Percentiles rank a stretch among this genome's conserved stretches.
These are phyloP conservation scores for Lipomyces chichibuensis DNA, from an alignment of 805 yeast genomes.

Conservation along the genomic window DNA sequence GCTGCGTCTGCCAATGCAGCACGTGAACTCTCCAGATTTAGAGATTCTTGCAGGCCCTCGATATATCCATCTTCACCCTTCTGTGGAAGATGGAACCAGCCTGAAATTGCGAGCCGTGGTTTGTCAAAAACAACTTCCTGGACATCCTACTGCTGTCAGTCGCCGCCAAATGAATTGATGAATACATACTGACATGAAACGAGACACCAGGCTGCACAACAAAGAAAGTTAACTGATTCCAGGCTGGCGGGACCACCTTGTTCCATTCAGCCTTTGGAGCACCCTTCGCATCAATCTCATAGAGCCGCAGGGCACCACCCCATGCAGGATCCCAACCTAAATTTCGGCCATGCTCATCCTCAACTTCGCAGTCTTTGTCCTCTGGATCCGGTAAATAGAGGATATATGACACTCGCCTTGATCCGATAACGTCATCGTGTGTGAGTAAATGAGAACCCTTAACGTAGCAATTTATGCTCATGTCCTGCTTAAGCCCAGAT, in stretches of 20 bases:
- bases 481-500: constrained; percentile 88
- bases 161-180: neutral
- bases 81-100: constrained; percentile 99
- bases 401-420: constrained; percentile 89
- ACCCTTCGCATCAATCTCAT: constrained; percentile 83
- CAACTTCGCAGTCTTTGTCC: constrained; percentile 44
- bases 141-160: constrained; percentile 58
- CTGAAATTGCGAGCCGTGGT: constrained; percentile 90
- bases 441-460: constrained; percentile 92
- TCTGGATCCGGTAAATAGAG: constrained; percentile 92
- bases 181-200: constrained; percentile 58
- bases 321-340: constrained; percentile 78
- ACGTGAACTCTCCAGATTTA: constrained; percentile 25
- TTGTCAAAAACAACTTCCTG: constrained; percentile 93
- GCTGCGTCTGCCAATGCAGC: constrained; percentile 61
- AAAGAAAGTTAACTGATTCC: constrained; percentile 95
- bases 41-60: constrained; percentile 73
- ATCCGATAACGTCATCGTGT: constrained; percentile 97
- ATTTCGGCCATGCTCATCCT: constrained; percentile 14
- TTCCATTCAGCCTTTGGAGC: constrained; percentile 82
- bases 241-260: constrained; percentile 79
- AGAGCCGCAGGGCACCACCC: constrained; percentile 90
- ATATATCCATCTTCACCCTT: constrained; percentile 83
- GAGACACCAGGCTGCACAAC: constrained; percentile 94
- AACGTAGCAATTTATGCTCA: constrained; percentile 87